Base-by-base conservation (phyloP, 2,329 filamentous ascomycete species). In the Onygenales sp. region DNA sequence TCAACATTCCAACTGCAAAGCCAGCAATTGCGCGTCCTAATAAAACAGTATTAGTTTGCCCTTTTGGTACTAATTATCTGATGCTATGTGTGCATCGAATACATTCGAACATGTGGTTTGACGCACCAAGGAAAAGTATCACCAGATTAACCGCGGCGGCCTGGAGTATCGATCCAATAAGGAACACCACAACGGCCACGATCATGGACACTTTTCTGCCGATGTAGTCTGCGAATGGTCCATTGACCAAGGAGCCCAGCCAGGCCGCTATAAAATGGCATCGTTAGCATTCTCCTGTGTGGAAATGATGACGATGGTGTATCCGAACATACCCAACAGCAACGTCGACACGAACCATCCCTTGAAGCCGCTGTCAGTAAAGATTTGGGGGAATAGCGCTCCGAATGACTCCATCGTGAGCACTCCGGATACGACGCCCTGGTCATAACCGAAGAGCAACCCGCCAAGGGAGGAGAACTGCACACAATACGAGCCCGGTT, bases 261-360 rank as follows among this genome's bases (percentile, higher is more conserved):
- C 74, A 78, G 5, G 75, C 76, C 48, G 72, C 70, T 72, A 54
- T 6, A 27, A 35, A 39, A 27, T 10, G 21, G 10, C 8, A 13
- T 31, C 39, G 39, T 21, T 42, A 33, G 10, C 5, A 21, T 14
- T 43, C 43, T 27, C 11, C 11, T n/a, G 2, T 17, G 7, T 36
- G 13, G 9, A 38, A 38, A 35, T 43, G 32, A 21, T 3, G n/a
- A 14, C 2, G 17, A 8, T 13, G 42, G 10, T 11, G 14, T 33
- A 14, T 3, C n/a, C 5, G 10, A 21, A 60, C 64, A 52, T 58
- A 71, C 69, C 64, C 0, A 79, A 64, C 8, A 77, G 61, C 4
- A 80, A 63, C 2, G 72, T 75, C 5, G 77, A 77, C 2, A 78
- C 75, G 51, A 79, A 77, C 76, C 77, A 79, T 35, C 76, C 76